A percentile compares a stretch with the other conserved stretches of the same genome.
These are phyloP conservation scores for Moesziomyces antarcticus DNA, from an alignment of 1,284 basidiomycete species.

Conservation along the genomic window DNA sequence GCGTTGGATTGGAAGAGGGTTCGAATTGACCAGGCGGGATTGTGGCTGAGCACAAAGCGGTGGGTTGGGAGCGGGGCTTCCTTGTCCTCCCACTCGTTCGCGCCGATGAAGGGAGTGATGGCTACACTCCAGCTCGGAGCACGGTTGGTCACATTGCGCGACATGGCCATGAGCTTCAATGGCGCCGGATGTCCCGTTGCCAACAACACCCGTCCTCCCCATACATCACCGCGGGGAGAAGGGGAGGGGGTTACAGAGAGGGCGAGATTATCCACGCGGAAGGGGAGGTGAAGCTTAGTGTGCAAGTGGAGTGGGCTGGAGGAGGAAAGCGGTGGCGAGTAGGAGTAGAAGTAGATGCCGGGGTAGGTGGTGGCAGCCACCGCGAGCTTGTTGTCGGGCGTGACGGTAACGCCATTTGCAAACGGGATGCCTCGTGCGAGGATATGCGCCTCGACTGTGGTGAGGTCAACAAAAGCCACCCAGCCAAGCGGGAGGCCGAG, in stretches of 20 bases:
- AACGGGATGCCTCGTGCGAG: conserved; percentile 73
- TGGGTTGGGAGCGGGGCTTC: conserved; percentile 16
- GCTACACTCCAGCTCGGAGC: conserved; percentile 25
- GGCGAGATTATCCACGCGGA: conserved; percentile 75
- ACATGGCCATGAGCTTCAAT: conserved; percentile 71
- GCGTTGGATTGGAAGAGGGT: conserved; percentile 23
- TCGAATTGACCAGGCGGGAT: conserved; percentile 1
- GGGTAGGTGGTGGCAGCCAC: conserved; percentile 73
- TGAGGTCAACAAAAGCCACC: conserved; percentile 66
- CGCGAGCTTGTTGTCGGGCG: conserved; percentile 72
- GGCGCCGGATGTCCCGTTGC: conserved; percentile 77
- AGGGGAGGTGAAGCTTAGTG: conserved; percentile 72
- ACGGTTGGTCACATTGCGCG: conserved; percentile 67
- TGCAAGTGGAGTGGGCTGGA: conserved; percentile 51
- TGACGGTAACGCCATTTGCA: conserved; percentile 76
- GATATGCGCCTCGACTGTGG: conserved; percentile 56
- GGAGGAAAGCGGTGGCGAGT: conserved; percentile 66
- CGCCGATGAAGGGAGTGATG: conserved; percentile 4
- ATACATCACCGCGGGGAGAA: background rate
- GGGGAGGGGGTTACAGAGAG: conserved; percentile 68
- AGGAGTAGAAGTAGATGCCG: conserved; percentile 72
- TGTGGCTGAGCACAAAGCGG: conserved; percentile 13
- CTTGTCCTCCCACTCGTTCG: conserved; percentile 5
- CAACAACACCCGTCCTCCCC: conserved; percentile 70
- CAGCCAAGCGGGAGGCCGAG: conserved; percentile 74